These are phyloP conservation scores for Uronychia binucleata DNA, from an alignment of 73 alveolate genomes.

Conservation along the genomic window DNA sequence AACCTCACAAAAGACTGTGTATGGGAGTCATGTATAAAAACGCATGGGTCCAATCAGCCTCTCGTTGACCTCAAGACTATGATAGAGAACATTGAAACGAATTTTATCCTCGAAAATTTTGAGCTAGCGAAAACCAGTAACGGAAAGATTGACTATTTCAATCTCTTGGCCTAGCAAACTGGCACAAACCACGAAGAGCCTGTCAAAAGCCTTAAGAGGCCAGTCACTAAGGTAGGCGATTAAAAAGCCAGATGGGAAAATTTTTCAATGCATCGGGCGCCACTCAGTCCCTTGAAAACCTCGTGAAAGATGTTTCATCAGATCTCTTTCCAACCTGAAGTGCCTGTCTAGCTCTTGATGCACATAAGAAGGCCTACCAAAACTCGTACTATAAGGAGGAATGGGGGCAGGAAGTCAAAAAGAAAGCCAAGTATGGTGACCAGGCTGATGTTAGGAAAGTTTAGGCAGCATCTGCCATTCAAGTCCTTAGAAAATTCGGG, in stretches of 20 bases:
- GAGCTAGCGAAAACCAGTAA: too few species aligned
- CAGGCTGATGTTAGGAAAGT: background rate
- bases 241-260: background rate
- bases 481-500: background rate
- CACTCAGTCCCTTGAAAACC: background rate
- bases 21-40: too few species aligned
- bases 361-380: background rate
- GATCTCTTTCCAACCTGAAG: background rate
- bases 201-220: background rate
- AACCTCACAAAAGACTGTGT: too few species aligned
- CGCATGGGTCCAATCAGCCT: too few species aligned
- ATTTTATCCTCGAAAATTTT: too few species aligned
- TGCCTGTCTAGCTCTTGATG: background rate
- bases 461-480: background rate
- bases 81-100: too few species aligned
- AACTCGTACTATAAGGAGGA: background rate
- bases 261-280: background rate
- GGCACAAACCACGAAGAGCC: background rate
- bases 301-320: background rate
- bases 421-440: background rate
- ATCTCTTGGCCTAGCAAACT: too few species aligned
- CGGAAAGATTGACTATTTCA: too few species aligned
- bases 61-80: too few species aligned
- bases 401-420: background rate
- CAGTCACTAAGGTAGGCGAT: background rate